These are phyloP conservation scores for Tilletiopsis washingtonensis DNA, from an alignment of 1,284 basidiomycete species.

Conservation along the genomic window DNA sequence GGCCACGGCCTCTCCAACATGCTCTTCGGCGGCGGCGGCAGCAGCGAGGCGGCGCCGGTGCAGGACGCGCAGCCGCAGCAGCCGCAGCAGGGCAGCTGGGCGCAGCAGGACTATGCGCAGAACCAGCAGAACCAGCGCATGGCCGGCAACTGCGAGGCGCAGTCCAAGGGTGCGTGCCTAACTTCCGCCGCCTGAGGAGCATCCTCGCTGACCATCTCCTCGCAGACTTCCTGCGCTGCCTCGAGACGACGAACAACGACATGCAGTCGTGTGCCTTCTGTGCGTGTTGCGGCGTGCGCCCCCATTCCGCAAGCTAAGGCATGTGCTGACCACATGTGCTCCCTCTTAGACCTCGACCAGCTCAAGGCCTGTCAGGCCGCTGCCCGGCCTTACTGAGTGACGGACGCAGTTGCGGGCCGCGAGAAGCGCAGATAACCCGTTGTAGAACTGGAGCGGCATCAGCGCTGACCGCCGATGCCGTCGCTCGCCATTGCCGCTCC, in stretches of 20 bases:
- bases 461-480: too few relatives aligned
- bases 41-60: conserved; percentile 48
- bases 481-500: too few relatives aligned
- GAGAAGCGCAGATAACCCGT: too few relatives aligned
- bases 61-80: conserved; percentile 46
- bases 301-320: too few relatives aligned
- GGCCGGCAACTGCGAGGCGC: conserved; percentile 51
- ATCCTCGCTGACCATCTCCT: not conserved
- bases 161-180: conserved; percentile 52
- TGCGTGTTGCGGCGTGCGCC: too few relatives aligned
- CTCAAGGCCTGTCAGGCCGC: conserved; percentile 48
- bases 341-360: conserved; percentile 49
- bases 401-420: too few relatives aligned
- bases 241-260: conserved; percentile 48
- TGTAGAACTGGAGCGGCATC: too few relatives aligned
- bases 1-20: conserved; percentile 75
- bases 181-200: too few relatives aligned
- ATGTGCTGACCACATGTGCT: too few relatives aligned
- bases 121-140: conserved; percentile 11
- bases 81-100: conserved; percentile 17
- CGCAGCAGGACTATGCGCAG: conserved; percentile 15
- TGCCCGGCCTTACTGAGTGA: conserved; percentile 41
- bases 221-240: conserved; percentile 15
- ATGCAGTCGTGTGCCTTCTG: conserved; percentile 54
- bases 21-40: conserved; percentile 64